Evolutionary conservation across 1,284 basidiomycete genomes (phyloP), one percentile per base, ranked within the genome.

Genomic region (Neotropicomus parvogracilis): DNA sequence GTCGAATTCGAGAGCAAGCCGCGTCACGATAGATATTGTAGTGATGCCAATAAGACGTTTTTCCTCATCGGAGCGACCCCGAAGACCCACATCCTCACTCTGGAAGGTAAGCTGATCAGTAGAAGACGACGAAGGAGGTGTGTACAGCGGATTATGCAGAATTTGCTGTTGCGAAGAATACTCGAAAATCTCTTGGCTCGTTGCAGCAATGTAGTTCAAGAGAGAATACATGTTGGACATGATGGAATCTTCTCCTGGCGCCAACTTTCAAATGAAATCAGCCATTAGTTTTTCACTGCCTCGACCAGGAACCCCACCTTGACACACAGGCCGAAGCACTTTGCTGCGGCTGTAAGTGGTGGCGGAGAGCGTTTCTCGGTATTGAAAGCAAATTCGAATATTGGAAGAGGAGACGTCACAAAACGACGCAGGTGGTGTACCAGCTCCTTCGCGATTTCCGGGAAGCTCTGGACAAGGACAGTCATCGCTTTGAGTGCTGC

Each of bases 191-290:
- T 85, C 91, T 66, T 85, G 86, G 70, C 80, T 90, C 14, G 83
- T 88, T 31, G 81, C 83, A 3, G 87, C 83, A 48, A 97, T 86
- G 62, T 91, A 90, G 63, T 97, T 97, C 52, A 98, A 77, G 13
- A 98, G 78, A 9, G 93, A 95, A 67, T 98, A 97, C 81, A 97
- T 89, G 57, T 93, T 93, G 3, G 94, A 97, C 77, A 95, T 87
- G 59, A 94, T 80, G 39, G 95, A 79, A 64, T 95, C 93, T 58
- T 95, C 91, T 46, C 90, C 90, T 7, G 89, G 86, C 12, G 90
- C 83, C 47, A 91, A 73, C 88, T 92, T 53, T 41, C 48, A 49
- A 20, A 32, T 24, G n/a, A 20, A 48, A 47, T 48, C 19, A 38
- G 27, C 46, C n/a, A 45, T 43, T 13, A 4, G 47, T 20, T 36